Percentiles rank a stretch among this genome's conserved stretches.
Evolutionary conservation across 768 basidiomycete genomes (phyloP).

Genomic region (Amylocystis lapponica): DNA sequence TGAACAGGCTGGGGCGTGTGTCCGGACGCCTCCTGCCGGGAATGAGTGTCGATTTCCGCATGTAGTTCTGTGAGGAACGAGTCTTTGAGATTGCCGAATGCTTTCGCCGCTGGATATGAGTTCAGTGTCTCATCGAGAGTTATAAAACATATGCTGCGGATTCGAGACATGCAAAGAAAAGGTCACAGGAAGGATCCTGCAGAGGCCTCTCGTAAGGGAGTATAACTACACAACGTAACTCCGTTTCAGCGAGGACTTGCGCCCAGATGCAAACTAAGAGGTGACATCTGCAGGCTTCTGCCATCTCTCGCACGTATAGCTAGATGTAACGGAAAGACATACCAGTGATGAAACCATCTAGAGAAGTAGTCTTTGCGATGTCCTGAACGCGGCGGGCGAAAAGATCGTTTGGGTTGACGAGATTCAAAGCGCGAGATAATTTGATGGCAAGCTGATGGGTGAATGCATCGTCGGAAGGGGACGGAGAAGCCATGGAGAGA

Average conservation of each 20-base stretch:
- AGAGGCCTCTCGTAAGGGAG: too few relatives aligned
- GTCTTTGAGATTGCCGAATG: conserved; percentile 84
- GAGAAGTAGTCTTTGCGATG: conserved; percentile 65
- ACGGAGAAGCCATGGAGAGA: conserved; percentile 8
- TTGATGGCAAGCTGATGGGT: conserved; percentile 69
- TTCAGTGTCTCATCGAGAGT: not conserved
- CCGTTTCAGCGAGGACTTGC: too few relatives aligned
- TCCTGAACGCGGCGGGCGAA: conserved; percentile 75
- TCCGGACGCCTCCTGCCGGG: conserved; percentile 55
- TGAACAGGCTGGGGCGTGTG: conserved; percentile 47
- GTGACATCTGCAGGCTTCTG: too few relatives aligned
- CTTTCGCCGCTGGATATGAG: conserved; percentile 62
- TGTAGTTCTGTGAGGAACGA: conserved; percentile 75
- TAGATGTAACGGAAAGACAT: conserved; percentile 10
- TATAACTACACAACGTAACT: too few relatives aligned
- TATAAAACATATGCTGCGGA: too few relatives aligned
- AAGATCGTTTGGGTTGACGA: conserved; percentile 76
- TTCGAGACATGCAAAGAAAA: not conserved
- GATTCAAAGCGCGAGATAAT: conserved; percentile 76
- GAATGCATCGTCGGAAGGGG: conserved; percentile 36
- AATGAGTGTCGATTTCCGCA: conserved; percentile 70
- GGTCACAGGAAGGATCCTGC: too few relatives aligned
- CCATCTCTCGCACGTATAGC: too few relatives aligned
- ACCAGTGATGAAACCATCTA: conserved; percentile 69
- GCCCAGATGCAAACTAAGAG: too few relatives aligned